Conservation (phyloP, 768 basidiomycete genomes). For the Mrakia blollopis region DNA sequence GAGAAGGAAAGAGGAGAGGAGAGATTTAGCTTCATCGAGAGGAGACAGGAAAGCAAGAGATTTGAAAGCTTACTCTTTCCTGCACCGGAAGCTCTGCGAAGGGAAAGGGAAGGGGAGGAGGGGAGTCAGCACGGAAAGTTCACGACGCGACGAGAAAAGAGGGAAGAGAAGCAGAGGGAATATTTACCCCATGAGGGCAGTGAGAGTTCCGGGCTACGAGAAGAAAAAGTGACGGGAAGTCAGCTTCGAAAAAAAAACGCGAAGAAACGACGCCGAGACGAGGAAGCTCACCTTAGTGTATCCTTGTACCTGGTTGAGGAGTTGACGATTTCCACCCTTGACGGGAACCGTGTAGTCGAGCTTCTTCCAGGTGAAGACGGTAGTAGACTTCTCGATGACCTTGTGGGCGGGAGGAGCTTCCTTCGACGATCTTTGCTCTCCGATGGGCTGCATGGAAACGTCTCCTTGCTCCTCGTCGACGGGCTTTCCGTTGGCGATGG, state of each 20-base stretch:
- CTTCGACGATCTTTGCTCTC: constrained; percentile 49
- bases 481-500: constrained; percentile 21
- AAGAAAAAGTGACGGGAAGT: no score
- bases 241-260: no score
- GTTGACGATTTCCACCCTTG: constrained; percentile 42
- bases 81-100: constrained; percentile 46
- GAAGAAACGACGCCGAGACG: no score
- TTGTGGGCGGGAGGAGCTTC: constrained; percentile 41
- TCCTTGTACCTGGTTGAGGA: constrained; percentile 46
- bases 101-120: no score
- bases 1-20: no score
- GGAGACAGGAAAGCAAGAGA: no score
- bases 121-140: no score
- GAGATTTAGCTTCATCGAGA: no score
- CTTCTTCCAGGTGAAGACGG: constrained; percentile 74
- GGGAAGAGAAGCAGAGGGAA: no score
- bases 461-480: constrained; percentile 39
- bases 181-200: constrained; percentile 46
- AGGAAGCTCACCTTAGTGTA: no score
- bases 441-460: constrained; percentile 59
- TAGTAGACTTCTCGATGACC: constrained; percentile 42
- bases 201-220: constrained; percentile 47
- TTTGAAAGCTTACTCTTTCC: constrained; percentile 41
- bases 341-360: constrained; percentile 56
- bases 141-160: no score